Conservation (phyloP, 1,139 yeast genomes). For the Candida sp. region DNA sequence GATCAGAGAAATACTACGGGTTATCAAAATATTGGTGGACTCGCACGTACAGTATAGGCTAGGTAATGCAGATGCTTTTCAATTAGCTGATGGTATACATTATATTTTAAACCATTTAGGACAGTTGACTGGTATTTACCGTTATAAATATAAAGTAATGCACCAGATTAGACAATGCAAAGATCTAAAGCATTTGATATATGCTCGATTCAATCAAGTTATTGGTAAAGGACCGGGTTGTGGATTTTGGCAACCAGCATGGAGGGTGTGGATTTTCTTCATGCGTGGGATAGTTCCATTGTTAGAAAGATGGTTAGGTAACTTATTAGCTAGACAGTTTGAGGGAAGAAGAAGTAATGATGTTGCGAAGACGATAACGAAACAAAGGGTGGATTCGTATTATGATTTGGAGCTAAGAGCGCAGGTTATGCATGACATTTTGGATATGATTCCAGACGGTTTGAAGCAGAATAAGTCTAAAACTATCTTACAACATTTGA, state of each 20-base stretch:
- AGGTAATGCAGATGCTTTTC: conserved; percentile 91
- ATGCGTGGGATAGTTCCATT: conserved; percentile 92
- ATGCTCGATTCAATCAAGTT: conserved; percentile 70
- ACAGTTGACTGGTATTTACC: conserved; percentile 91
- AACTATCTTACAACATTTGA: conserved; percentile 85
- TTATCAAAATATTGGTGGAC: conserved; percentile 83
- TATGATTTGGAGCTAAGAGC: conserved; percentile 93
- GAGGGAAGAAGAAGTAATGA: conserved; percentile 95
- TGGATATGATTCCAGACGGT: conserved; percentile 97
- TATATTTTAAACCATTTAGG: conserved; percentile 92
- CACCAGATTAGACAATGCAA: conserved; percentile 96
- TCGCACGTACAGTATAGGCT: conserved; percentile 88
- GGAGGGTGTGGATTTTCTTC: conserved; percentile 96
- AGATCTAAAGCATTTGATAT: conserved; percentile 89
- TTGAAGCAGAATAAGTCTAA: conserved; percentile 84
- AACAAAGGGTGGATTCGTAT: conserved; percentile 93
- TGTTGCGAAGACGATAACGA: conserved; percentile 89
- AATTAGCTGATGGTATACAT: conserved; percentile 90
- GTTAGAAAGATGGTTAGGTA: conserved; percentile 93
- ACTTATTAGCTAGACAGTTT: conserved; percentile 86
- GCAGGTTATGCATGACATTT: conserved; percentile 91
- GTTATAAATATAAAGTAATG: conserved; percentile 97
- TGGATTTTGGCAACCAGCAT: conserved; percentile 99
- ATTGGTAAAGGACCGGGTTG: conserved; percentile 99
- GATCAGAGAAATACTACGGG: conserved; percentile 81